Conservation (phyloP, 2,329 filamentous ascomycete species). For the Juglanconis juglandina region DNA sequence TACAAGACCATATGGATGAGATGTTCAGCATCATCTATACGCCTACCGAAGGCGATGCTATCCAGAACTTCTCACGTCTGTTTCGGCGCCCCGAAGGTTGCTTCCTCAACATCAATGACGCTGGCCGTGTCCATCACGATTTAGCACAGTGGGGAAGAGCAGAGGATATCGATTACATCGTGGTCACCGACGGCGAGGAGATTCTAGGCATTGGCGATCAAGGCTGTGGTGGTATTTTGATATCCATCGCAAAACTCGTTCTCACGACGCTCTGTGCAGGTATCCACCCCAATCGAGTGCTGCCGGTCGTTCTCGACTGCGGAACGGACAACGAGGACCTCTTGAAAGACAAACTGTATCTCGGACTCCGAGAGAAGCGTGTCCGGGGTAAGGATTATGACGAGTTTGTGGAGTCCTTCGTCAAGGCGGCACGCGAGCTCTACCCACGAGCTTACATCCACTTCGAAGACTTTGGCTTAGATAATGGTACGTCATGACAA, state of each 20-base stretch:
- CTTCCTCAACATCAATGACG: conserved; percentile 71
- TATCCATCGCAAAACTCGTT: conserved; percentile 78
- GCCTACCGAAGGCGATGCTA: conserved; percentile 84
- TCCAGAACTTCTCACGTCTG: conserved; percentile 75
- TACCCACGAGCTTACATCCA: conserved; percentile 83
- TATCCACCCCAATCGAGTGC: conserved; percentile 71
- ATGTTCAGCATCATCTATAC: conserved; percentile 93
- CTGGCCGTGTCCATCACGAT: conserved; percentile 62
- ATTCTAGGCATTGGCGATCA: conserved; percentile 90
- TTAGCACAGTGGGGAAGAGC: conserved; percentile 64
- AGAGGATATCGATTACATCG: conserved; percentile 83
- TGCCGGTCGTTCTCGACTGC: conserved; percentile 81
- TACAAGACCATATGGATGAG: conserved; percentile 75
- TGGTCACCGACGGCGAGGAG: conserved; percentile 69
- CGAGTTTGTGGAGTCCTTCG: conserved; percentile 71
- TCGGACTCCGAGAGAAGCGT: conserved; percentile 67
- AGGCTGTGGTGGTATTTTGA: conserved; percentile 79
- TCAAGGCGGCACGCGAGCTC: conserved; percentile 61
- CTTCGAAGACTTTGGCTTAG: conserved; percentile 83
- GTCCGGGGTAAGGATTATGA: conserved; percentile 72
- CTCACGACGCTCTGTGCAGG: conserved; percentile 85
- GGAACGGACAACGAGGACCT: conserved; percentile 78
- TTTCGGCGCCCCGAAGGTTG: conserved; percentile 79
- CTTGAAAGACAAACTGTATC: conserved; percentile 72
- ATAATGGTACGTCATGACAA: conserved; percentile 50